Evolutionary conservation across 2,329 filamentous ascomycete species (phyloP), one percentile per base, ranked within the genome.

Genomic region (Sporothrix sp.): DNA sequence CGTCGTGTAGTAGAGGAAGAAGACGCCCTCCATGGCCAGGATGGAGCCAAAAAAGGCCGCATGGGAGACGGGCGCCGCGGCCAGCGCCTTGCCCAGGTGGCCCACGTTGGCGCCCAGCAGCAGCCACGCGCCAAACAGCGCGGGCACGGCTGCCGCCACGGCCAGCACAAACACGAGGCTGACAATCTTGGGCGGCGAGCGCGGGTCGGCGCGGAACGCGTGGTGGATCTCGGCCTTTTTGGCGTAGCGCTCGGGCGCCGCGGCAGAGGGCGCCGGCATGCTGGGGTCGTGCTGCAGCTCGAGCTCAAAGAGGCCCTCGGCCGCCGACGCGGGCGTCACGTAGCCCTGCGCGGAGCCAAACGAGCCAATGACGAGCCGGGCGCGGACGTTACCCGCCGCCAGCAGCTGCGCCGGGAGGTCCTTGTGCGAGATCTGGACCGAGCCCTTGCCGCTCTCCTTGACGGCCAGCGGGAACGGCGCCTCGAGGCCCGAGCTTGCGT

Each of bases 1-100:
- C 62, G 71, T 80, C 48, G 79, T 84, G 70, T 97, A 97, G 76
- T 98, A 98, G 58, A 95, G 70, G 72, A 93, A 91, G 70, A 98
- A 96, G 51, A 95, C 82, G 14, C 79, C 85, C 67, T 98, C 93
- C 73, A 98, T 86, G 20, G 82, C 81, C 35, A 95, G 55, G 51
- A 98, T 81, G 5, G 89, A 95, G 47, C 85, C 86, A 59, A 94
- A 85, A 73, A 97, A 98, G 30, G 89, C 66, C 27, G 73, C 72
- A 65, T 98, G 91, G 5, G 91, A 84, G 38, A 95, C 60, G 2
- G 93, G 91, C 1, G 88, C 86, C 20, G 78, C 73, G 52, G 79
- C 72, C 46, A 96, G 68, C 8, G 93, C 91, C 64, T 85, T 84
- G 48, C 78, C 67, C 1, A 93, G 68, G 64, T 97, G 88, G 61